Percentiles rank a stretch among this genome's conserved stretches.
Evolutionary conservation across 1,139 yeast genomes (phyloP).

Genomic region (Yamadazyma diospyri): DNA sequence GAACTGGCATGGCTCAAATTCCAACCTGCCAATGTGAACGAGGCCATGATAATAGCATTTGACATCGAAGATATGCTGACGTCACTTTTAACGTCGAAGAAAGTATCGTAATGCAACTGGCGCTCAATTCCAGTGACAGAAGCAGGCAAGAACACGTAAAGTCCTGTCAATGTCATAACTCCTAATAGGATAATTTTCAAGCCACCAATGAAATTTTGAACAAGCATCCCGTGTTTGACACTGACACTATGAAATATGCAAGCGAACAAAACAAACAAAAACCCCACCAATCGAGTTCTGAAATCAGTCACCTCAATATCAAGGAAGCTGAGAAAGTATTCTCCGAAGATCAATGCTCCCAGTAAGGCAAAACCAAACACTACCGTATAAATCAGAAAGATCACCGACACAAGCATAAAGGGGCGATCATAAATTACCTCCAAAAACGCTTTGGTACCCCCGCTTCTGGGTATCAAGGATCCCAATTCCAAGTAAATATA

Average conservation of each 20-base stretch:
- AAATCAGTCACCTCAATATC: constrained; percentile 40
- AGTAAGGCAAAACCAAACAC: constrained; percentile 63
- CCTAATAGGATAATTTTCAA: constrained; percentile 48
- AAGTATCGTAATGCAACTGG: constrained; percentile 31
- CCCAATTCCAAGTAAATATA: constrained; percentile 68
- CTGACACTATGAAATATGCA: constrained; percentile 52
- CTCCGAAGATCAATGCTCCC: constrained; percentile 68
- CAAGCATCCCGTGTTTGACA: constrained; percentile 47
- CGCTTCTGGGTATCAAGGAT: constrained; percentile 65
- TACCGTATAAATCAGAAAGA: constrained; percentile 54
- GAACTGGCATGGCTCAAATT: constrained; percentile 59
- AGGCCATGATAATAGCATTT: constrained; percentile 54
- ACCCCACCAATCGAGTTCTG: constrained; percentile 42
- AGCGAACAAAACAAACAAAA: constrained; percentile 39
- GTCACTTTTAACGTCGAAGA: constrained; percentile 24
- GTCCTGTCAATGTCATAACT: constrained; percentile 47
- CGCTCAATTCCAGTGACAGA: constrained; percentile 39
- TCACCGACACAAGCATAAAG: constrained; percentile 54
- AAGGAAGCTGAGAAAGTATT: constrained; percentile 52
- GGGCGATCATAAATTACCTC: constrained; percentile 65
- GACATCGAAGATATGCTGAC: constrained; percentile 47
- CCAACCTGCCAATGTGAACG: constrained; percentile 66
- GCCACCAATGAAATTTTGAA: constrained; percentile 57
- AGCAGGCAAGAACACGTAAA: constrained; percentile 47
- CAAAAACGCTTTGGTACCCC: constrained; percentile 69